These are phyloP conservation scores for Verbena officinalis DNA, from an alignment of 257 asterid genomes.

Conservation along the genomic window DNA sequence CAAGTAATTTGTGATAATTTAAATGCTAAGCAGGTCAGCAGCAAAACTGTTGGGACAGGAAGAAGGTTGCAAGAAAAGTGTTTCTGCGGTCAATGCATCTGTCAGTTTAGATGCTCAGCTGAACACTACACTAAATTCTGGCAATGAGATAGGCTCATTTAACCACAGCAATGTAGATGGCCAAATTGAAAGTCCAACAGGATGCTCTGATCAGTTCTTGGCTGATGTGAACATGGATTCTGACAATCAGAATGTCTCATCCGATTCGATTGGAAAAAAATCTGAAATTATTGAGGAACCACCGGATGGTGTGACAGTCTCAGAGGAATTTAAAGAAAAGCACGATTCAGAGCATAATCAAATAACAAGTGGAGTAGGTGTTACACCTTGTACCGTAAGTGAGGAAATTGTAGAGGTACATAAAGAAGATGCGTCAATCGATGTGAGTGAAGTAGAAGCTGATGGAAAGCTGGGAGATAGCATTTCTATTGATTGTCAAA, in stretches of 20 bases:
- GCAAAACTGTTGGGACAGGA: conserved; percentile 35
- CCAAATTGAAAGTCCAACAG: conserved; percentile 36
- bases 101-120: conserved; percentile 24
- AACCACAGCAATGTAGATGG: conserved; percentile 15
- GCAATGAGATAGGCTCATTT: conserved; percentile 27
- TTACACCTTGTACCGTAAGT: conserved; percentile 28
- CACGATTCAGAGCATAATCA: conserved; percentile 7
- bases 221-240: conserved; percentile 40
- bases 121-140: conserved; percentile 25
- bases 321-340: conserved; percentile 29
- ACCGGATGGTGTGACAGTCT: conserved; percentile 27
- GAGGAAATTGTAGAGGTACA: conserved; percentile 36
- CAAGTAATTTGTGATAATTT: conserved; percentile 21
- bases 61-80: conserved; percentile 28
- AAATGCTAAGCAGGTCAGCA: conserved; percentile 40
- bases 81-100: conserved; percentile 29
- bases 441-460: conserved; percentile 29
- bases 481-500: conserved; percentile 20
- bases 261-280: conserved; percentile 20
- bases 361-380: conserved; percentile 26
- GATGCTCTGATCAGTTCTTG: conserved; percentile 42
- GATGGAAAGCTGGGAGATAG: conserved; percentile 20
- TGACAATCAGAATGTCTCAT: conserved; percentile 28
- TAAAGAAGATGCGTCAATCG: conserved; percentile 19
- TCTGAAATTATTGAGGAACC: conserved; percentile 35